Base-by-base conservation (phyloP, 1,284 basidiomycete species). In the Porogramme epimiltina region DNA sequence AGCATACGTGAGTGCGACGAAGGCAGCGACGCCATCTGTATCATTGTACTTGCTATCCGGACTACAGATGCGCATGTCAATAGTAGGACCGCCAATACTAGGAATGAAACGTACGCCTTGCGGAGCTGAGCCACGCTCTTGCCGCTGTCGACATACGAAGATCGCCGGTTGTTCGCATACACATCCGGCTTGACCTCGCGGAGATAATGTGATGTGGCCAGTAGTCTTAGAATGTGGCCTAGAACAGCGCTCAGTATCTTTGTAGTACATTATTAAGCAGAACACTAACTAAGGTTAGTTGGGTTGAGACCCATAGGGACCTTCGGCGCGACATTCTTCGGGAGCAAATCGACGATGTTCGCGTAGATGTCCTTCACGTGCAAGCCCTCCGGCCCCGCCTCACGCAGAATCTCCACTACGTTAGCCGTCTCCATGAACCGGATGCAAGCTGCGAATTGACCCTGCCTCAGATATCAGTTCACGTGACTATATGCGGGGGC, bases 111-210 rank as follows among this genome's bases (percentile, higher is more conserved):
- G 9, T 43, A 74, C 72, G 58, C 65, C 45, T 59, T 58, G 40
- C 66, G 60, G 15, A 78, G 58, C 13, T 70, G 66, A 1, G 63
- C 50, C 34, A 73, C 68, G 2, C 68, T 66, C 66, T 85, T 87
- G 6, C 85, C 84, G 1, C 79, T 81, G 60, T 88, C 84, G 2
- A 89, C 43, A 9, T 46, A 48, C 11, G 58, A 54, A 1, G 70
- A 67, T 18, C 61, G 47, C 4, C 64, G 63, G 46, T 70, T 72
- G 57, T 67, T 63, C 4, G 65, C 62, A 41, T 70, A 72, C 3
- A 66, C 62, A 43, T 70, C 66, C 3, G 66, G 68, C 11, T 54
- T 48, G 11, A 67, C 59, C 31, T 70, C 68, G 1, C 58, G 51
- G 40, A 66, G 61, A 49, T 65, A 61, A 50, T 69, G 67, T 20